Base-by-base conservation (phyloP, 2,329 filamentous ascomycete genomes). In the Monilinia fructigena region DNA sequence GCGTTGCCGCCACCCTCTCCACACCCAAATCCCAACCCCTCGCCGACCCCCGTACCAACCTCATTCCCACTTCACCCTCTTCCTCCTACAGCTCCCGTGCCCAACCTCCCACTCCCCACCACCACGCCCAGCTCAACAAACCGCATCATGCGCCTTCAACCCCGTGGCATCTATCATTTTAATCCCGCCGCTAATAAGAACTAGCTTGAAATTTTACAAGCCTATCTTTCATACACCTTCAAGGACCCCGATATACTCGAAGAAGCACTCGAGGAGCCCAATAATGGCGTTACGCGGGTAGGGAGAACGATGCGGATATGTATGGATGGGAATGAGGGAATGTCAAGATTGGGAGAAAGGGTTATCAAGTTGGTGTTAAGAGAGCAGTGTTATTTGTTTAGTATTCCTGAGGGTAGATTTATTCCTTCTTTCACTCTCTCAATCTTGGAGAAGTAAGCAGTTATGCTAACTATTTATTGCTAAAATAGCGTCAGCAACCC, bases 201-300 rank as follows among this genome's bases (percentile, higher is more conserved):
- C 35, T 69, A 66, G 65, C 64, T 66, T 2, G 26, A n/a, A 16
- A 50, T 52, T 6, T 35, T 72, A 5, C 65, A 72, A 63, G 62
- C 26, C 18, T 68, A 67, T 14, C 56, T 71, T 14, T 31, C 54
- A 10, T 71, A 74, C 45, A 50, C 59, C 1, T 71, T 74, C 48
- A 18, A n/a, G 5, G 56, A 71, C 28, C 65, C 68, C 1, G 69
- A 70, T 63, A 53, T 72, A 12, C 67, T 74, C 16, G 68, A 71
- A 58, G 72, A 72, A 59, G 71, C 71, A 16, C 62, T 72, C 28
- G 70, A 73, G 40, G 69, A 65, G 28, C 70, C 69, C 4, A 62
- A 60, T 0, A 70, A 68, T 0, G 71, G 71, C 0, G 59, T 73
- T 0, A 65, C 67, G 5, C 65, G 65, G 12, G 66, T 71, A 1